Evolutionary conservation across 805 yeast species (phyloP).

Genomic region (Saccharomycopsis sp.): DNA sequence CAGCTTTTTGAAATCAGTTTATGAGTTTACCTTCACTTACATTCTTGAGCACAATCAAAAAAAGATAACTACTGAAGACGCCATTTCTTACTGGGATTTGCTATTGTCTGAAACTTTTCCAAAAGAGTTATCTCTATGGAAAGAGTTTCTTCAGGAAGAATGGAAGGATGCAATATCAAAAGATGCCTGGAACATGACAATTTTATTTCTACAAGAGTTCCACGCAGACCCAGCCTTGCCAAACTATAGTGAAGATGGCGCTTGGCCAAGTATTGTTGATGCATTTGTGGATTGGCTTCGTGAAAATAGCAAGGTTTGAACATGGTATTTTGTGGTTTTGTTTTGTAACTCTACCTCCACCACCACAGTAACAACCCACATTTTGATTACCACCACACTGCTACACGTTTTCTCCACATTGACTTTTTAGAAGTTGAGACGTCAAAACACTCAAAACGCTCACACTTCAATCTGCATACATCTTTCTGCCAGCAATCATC

Average conservation of each 20-base stretch:
- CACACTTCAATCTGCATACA: no score
- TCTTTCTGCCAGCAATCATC: no score
- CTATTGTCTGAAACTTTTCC: constrained; percentile 35
- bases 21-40: constrained; percentile 63
- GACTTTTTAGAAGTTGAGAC: no score
- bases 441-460: no score
- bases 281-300: constrained; percentile 58
- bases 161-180: constrained; percentile 44
- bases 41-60: constrained; percentile 52
- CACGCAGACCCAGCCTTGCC: constrained; percentile 44
- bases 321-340: no score
- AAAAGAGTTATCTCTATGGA: constrained; percentile 41
- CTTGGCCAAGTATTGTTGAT: constrained; percentile 91
- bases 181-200: constrained; percentile 83
- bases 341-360: no score
- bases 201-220: constrained; percentile 46
- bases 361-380: no score
- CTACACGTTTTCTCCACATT: no score
- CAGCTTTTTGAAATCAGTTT: constrained; percentile 46
- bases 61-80: constrained; percentile 46
- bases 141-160: constrained; percentile 33
- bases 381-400: no score
- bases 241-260: constrained; percentile 66
- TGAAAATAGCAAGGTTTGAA: no score
- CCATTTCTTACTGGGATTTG: constrained; percentile 70